Base-by-base conservation (phyloP, 768 basidiomycete species). In the Pulveroboletus ravenelii region DNA sequence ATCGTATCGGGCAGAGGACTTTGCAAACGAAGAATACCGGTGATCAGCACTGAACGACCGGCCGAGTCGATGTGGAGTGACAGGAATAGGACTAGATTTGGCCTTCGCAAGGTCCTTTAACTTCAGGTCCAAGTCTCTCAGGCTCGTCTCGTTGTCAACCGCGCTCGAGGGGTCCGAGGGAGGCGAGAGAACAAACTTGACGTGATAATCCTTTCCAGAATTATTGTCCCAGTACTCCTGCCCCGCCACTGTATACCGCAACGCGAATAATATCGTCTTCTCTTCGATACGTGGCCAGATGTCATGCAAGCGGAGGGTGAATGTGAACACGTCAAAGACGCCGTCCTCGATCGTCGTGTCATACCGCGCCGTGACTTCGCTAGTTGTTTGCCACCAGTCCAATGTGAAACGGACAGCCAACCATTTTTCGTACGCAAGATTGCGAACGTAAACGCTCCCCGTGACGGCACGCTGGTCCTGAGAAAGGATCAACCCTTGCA, bases 141-240 rank as follows among this genome's bases (percentile, higher is more conserved):
- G 75, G n/a, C 72, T 62, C 49, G 65, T 66, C 41, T 75, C 62
- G 59, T 72, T 63, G 47, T 72, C 71, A 25, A 69, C 69, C 18
- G 63, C 68, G 45, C 66, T 56, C 39, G 57, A 66, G 35, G 62
- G 45, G 37, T 59, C 55, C 25, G 52, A 58, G 47, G 61, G 59
- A 45, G 60, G 60, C 51, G 40, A 41, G 14, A 54, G 55, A 48
- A 68, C 69, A 62, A 97, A 94, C 49, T 75, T 79, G 48, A 89
- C 79, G 41, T 80, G 72, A 67, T 95, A 97, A 64, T 98, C 90
- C 47, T 74, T 65, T 2, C 86, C 85, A 23, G 59, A 64, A 63
- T 96, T 95, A 72, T 90, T 94, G 67, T 98, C 95, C 95, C 95
- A 97, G 51, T 87, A 78, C 66, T 97, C 93, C 56, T 74, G 70